phyloP scores from a whole-genome alignment of 2,329 filamentous ascomycete species.

The Mycosphaerella sp. region DNA sequence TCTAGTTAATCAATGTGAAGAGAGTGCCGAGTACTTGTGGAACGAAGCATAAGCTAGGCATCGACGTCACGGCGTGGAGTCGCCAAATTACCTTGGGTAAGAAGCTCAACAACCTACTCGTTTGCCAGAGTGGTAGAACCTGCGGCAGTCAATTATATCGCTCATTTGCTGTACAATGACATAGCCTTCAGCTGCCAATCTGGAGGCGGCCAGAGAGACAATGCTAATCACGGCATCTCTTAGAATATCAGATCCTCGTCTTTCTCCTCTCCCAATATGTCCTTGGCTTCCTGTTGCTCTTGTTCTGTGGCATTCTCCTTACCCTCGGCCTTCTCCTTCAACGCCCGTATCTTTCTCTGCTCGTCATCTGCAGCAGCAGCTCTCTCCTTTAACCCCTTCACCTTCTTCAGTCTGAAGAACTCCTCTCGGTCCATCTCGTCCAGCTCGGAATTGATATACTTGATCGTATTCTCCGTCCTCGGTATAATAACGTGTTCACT shows the following conservation, averaged over 20 bases:
- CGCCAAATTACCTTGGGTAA: too few species aligned
- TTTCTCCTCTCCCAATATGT: constrained; percentile 34
- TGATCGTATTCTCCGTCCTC: constrained; percentile 98
- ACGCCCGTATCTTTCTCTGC: constrained; percentile 25
- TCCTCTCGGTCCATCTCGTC: constrained; percentile 97
- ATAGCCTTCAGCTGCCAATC: not conserved
- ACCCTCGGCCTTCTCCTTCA: constrained; percentile 12
- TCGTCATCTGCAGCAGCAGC: constrained; percentile 39
- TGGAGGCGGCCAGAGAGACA: not conserved
- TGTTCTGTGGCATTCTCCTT: constrained; percentile 29
- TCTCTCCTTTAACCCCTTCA: constrained; percentile 63
- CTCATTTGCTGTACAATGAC: not conserved
- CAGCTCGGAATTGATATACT: constrained; percentile 98
- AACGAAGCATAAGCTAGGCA: not conserved
- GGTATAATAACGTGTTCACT: constrained; percentile 94
- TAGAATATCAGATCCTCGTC: constrained; percentile 30
- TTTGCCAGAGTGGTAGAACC: not conserved
- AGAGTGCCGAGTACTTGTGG: not conserved
- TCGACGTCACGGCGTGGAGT: not conserved
- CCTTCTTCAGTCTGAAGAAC: constrained; percentile 95
- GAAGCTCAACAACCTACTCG: too few species aligned
- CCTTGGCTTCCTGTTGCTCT: constrained; percentile 22
- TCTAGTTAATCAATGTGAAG: not conserved
- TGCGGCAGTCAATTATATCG: not conserved
- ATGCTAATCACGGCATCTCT: not conserved